These are phyloP conservation scores for Linnemannia hyalina DNA, from an alignment of 192 early-diverging fungal species.

Conservation along the genomic window DNA sequence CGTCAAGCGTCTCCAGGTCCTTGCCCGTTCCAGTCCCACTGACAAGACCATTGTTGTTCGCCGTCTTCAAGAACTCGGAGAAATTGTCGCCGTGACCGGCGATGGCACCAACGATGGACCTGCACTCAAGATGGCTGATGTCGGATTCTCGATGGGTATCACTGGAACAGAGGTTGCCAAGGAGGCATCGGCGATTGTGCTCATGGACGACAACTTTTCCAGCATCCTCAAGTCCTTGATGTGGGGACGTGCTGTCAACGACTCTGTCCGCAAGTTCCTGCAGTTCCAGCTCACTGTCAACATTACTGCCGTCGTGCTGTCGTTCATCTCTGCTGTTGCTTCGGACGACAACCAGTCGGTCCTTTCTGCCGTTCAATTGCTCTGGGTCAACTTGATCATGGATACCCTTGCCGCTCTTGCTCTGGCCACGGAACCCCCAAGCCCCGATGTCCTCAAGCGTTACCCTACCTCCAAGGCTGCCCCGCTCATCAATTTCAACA, in stretches of 20 bases:
- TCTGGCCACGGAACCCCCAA: slow-evolving; percentile 92
- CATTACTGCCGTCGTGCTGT: slow-evolving; percentile 80
- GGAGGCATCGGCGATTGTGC: slow-evolving; percentile 84
- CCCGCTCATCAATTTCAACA: slow-evolving; percentile 85
- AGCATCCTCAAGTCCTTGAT: slow-evolving; percentile 82
- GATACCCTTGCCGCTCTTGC: slow-evolving; percentile 92
- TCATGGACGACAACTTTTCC: slow-evolving; percentile 93
- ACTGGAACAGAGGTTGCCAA: slow-evolving; percentile 88
- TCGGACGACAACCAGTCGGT: slow-evolving; percentile 78
- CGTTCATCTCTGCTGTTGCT: slow-evolving; percentile 73
- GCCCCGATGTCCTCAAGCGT: slow-evolving; percentile 82
- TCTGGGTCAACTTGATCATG: slow-evolving; percentile 97
- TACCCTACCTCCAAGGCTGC: slow-evolving; percentile 81
- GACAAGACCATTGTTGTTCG: slow-evolving; percentile 92
- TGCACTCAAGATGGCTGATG: slow-evolving; percentile 87
- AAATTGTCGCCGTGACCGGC: slow-evolving; percentile 83
- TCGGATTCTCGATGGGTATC: slow-evolving; percentile 95
- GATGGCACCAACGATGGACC: slow-evolving; percentile 91
- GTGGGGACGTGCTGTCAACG: slow-evolving; percentile 86
- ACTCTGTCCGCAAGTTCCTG: slow-evolving; percentile 86
- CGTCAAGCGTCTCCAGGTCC: slow-evolving; percentile 81
- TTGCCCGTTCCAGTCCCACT: slow-evolving; percentile 88
- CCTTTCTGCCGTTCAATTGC: slow-evolving; percentile 89
- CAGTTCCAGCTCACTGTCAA: slow-evolving; percentile 89
- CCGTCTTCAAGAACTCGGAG: slow-evolving; percentile 73